Conservation (phyloP, 441 rosid genomes). For the Aquilaria agallochum region DNA sequence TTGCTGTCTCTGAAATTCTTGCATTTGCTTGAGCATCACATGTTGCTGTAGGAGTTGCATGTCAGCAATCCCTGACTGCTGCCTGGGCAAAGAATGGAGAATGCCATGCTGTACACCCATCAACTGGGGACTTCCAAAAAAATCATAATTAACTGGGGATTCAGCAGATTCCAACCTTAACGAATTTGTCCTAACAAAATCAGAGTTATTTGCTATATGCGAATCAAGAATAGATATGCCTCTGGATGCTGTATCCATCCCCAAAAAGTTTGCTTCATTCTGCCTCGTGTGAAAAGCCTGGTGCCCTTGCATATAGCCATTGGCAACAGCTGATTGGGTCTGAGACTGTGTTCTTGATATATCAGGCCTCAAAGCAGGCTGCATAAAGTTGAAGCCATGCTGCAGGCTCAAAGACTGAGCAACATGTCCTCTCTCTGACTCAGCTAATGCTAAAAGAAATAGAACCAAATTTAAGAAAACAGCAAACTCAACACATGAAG, state of each 20-base stretch:
- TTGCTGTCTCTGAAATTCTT: conserved; percentile 60
- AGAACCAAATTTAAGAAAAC: conserved; percentile 8
- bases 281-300: conserved; percentile 42
- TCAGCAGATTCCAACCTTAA: conserved; percentile 53
- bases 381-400: conserved; percentile 47
- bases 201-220: conserved; percentile 41
- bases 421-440: conserved; percentile 41
- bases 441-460: conserved; percentile 41
- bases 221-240: conserved; percentile 44
- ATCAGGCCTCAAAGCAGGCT: conserved; percentile 52
- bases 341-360: conserved; percentile 39
- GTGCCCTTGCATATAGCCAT: conserved; percentile 63
- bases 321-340: conserved; percentile 39
- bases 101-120: conserved; percentile 49
- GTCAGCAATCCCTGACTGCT: conserved; percentile 59
- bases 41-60: conserved; percentile 76
- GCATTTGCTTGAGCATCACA: conserved; percentile 60
- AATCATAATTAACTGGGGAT: conserved; percentile 64
- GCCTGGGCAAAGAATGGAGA: conserved; percentile 63
- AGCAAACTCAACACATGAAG: conserved; percentile 12
- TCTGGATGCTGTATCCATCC: conserved; percentile 50
- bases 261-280: conserved; percentile 53
- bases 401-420: conserved; percentile 40
- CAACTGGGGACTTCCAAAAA: conserved; percentile 71
- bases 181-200: conserved; percentile 44